Conservation (phyloP, 169 alveolate genomes). For the Plasmodium berghei region DNA sequence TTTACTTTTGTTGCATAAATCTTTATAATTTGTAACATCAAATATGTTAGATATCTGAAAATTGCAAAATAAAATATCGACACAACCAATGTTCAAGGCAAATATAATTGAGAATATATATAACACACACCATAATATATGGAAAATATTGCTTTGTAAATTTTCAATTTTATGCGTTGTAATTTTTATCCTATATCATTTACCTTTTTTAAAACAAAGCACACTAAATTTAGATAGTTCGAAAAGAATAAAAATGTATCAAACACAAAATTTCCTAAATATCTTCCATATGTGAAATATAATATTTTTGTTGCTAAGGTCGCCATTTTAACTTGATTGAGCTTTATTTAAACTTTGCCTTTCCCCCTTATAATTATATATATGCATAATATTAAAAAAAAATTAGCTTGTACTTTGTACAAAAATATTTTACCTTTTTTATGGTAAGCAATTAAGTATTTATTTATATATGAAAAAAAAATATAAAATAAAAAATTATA, state of each 20-base stretch:
- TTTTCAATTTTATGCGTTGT: neutral
- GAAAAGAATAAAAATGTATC: conserved; percentile 66
- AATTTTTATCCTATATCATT: neutral
- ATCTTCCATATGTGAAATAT: conserved; percentile 43
- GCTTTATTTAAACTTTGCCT: conserved; percentile 1
- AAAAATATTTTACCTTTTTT: too few species aligned
- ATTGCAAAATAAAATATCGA: conserved; percentile 1
- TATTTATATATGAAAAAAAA: too few species aligned
- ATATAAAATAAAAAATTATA: too few species aligned
- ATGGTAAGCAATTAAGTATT: too few species aligned
- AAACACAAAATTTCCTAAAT: conserved; percentile 47
- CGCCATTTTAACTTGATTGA: conserved; percentile 26
- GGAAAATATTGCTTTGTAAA: neutral
- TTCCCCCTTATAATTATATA: conserved; percentile 16
- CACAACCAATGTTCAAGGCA: neutral
- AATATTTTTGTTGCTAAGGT: conserved; percentile 30
- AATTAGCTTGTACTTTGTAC: too few species aligned
- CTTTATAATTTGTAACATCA: conserved; percentile 21
- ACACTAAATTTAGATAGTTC: conserved; percentile 61
- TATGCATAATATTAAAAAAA: too few species aligned
- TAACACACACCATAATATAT: neutral
- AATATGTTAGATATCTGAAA: conserved; percentile 45
- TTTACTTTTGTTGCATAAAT: conserved; percentile 35
- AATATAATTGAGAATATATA: neutral
- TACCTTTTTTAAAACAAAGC: conserved; percentile 59